Evolutionary conservation across 148 eudicot genomes (phyloP).

Genomic region (Nepenthes mirabilis): DNA sequence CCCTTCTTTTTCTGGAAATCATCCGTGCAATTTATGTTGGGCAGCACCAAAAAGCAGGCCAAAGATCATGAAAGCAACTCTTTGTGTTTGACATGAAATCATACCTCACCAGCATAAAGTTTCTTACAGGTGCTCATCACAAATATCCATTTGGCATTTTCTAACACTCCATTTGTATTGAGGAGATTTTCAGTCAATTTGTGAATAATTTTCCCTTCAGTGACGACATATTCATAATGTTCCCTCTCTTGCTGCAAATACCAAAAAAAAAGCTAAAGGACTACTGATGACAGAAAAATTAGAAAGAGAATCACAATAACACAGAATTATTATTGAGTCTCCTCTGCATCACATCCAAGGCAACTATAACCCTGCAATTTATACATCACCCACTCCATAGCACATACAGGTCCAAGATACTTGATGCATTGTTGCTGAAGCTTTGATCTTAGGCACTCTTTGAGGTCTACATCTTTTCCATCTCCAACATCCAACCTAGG

Average conservation of each 20-base stretch:
- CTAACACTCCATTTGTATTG: constrained; percentile 41
- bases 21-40: neutral
- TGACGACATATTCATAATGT: constrained; percentile 47
- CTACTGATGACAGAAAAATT: neutral
- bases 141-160: constrained; percentile 67
- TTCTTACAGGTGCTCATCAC: constrained; percentile 83
- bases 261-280: constrained; percentile 2
- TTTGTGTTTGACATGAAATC: constrained; percentile 4
- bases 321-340: neutral
- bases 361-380: too few species aligned
- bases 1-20: constrained; percentile 77
- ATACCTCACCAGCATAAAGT: constrained; percentile 77
- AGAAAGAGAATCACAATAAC: constrained; percentile 1
- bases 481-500: constrained; percentile 85
- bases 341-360: constrained; percentile 5
- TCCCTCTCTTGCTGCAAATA: constrained; percentile 72
- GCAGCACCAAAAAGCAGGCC: neutral
- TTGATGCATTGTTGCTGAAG: constrained; percentile 72
- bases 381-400: neutral
- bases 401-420: constrained; percentile 95
- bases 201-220: constrained; percentile 53
- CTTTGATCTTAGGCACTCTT: constrained; percentile 64
- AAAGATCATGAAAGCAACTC: neutral
- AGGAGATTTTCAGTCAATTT: constrained; percentile 37
- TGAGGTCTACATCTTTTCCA: constrained; percentile 70